Conservation (phyloP, 1,139 yeast genomes). For the Pneumocystis jirovecii region DNA sequence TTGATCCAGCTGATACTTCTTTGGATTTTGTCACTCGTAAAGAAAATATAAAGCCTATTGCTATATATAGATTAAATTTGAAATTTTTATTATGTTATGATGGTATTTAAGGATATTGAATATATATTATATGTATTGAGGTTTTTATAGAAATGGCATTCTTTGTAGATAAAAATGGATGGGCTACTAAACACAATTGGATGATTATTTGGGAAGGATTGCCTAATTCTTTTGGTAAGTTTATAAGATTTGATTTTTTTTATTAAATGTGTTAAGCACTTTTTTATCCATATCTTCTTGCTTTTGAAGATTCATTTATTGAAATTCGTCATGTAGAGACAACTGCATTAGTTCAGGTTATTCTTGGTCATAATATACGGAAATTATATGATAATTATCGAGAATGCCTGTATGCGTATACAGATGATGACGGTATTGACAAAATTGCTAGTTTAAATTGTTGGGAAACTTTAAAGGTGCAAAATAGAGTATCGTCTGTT, state of each 20-base stretch:
- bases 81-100: slow-evolving; percentile 48
- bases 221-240: slow-evolving; percentile 53
- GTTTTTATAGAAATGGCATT: slow-evolving; percentile 79
- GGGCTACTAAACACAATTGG: slow-evolving; percentile 93
- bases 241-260: not conserved
- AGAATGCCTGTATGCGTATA: not conserved
- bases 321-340: slow-evolving; percentile 87
- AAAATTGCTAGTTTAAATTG: slow-evolving; percentile 85
- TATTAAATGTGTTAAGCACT: slow-evolving; percentile 33
- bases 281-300: slow-evolving; percentile 82
- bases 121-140: slow-evolving; percentile 17
- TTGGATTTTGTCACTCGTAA: slow-evolving; percentile 85
- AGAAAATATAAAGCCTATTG: slow-evolving; percentile 75
- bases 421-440: slow-evolving; percentile 70
- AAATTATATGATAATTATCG: not conserved
- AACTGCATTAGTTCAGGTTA: slow-evolving; percentile 71
- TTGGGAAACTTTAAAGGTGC: slow-evolving; percentile 38
- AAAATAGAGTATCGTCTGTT: not conserved
- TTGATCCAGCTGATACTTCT: slow-evolving; percentile 94
- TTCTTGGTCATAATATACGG: slow-evolving; percentile 75
- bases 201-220: slow-evolving; percentile 93
- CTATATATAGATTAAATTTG: slow-evolving; percentile 76
- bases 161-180: slow-evolving; percentile 84
- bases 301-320: slow-evolving; percentile 79
- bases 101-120: not conserved